phyloP scores from a whole-genome alignment of 495 filamentous ascomycete species.

The Durotheca rogersii region DNA sequence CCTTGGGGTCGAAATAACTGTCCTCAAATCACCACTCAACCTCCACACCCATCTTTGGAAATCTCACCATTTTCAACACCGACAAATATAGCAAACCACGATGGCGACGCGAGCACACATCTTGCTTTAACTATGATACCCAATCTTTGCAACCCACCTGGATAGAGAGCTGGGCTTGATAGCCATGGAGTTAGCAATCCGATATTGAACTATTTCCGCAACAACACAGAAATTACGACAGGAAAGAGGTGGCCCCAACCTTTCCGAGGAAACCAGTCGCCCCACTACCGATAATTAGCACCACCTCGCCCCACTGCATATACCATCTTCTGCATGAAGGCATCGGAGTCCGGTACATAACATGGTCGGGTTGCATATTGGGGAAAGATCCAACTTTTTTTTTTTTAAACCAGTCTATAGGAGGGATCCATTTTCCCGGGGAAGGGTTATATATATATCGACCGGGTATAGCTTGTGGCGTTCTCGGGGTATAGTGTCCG shows the following conservation, averaged over 20 bases:
- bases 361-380: slow-evolving; percentile 26
- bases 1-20: not conserved
- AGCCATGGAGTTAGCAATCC: slow-evolving; percentile 11
- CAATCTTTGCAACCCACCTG: slow-evolving; percentile 24
- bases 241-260: not conserved
- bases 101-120: slow-evolving; percentile 12
- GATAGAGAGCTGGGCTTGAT: slow-evolving; percentile 23
- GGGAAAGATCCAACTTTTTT: slow-evolving; percentile 14
- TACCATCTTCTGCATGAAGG: slow-evolving; percentile 19
- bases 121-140: slow-evolving; percentile 20
- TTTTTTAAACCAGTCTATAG: too few relatives aligned
- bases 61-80: not conserved
- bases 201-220: slow-evolving; percentile 1
- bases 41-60: slow-evolving; percentile 9
- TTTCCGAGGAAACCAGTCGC: slow-evolving; percentile 12
- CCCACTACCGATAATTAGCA: slow-evolving; percentile 15
- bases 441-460: too few relatives aligned
- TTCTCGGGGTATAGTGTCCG: slow-evolving; percentile 13
- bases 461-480: too few relatives aligned
- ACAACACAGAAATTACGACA: slow-evolving; percentile 4
- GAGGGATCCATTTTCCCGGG: too few relatives aligned
- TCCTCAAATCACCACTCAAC: slow-evolving; percentile 16
- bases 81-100: slow-evolving; percentile 7
- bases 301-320: slow-evolving; percentile 17
- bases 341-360: slow-evolving; percentile 20